Percentiles rank a stretch among this genome's conserved stretches.
Conservation (phyloP, 768 basidiomycete genomes). For the Obba rivulosa region DNA sequence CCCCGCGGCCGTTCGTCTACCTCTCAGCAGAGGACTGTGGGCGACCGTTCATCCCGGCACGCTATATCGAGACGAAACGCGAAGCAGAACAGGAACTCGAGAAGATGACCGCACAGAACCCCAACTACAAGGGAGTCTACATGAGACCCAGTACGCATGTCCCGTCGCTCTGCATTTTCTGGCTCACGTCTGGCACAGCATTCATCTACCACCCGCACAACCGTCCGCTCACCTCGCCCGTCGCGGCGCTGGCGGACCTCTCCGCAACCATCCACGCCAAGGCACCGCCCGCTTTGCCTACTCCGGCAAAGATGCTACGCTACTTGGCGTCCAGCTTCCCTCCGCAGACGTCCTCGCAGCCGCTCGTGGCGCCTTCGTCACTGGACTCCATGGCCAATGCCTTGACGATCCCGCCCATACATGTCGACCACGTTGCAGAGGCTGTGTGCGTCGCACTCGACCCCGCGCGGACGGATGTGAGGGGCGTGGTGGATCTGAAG, state of each 20-base stretch:
- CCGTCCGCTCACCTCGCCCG: constrained; percentile 82
- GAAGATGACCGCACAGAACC: constrained; percentile 38
- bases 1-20: constrained; percentile 77
- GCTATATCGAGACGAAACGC: constrained; percentile 93
- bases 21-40: constrained; percentile 94
- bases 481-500: constrained; percentile 62
- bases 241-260: constrained; percentile 78
- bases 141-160: constrained; percentile 72
- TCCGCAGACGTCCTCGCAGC: constrained; percentile 19
- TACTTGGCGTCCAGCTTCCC: constrained; percentile 37
- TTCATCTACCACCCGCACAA: constrained; percentile 95
- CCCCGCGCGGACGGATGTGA: constrained; percentile 37
- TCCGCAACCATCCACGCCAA: constrained; percentile 68
- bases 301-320: constrained; percentile 61
- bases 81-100: constrained; percentile 77
- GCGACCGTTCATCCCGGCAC: constrained; percentile 75
- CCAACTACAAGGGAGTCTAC: constrained; percentile 66
- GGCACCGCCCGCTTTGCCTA: constrained; percentile 50
- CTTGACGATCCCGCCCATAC: constrained; percentile 82
- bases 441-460: constrained; percentile 68
- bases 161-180: not conserved
- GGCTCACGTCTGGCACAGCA: constrained; percentile 41
- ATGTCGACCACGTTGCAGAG: constrained; percentile 92
- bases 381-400: constrained; percentile 72
- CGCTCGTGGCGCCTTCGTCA: constrained; percentile 36